Percentiles rank a stretch among this genome's conserved stretches.
phyloP scores from a whole-genome alignment of 345 rosid genomes.

The Iberis pinnata region DNA sequence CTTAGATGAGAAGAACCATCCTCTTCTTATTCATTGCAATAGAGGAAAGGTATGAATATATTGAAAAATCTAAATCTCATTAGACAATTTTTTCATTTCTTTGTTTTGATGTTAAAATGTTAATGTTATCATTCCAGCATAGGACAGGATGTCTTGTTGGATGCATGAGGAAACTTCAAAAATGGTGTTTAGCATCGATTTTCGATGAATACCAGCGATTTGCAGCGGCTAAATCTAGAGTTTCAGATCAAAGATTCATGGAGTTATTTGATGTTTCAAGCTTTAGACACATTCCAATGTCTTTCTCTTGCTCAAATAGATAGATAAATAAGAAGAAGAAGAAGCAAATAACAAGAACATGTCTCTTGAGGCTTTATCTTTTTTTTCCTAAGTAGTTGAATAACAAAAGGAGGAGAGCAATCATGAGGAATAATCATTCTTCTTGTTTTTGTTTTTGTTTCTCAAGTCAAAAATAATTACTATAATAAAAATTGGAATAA shows the following conservation, averaged over 20 bases:
- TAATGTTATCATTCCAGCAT: constrained; percentile 47
- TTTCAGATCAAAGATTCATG: constrained; percentile 87
- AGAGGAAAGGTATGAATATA: constrained; percentile 69
- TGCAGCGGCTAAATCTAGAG: constrained; percentile 93
- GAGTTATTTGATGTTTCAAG: constrained; percentile 73
- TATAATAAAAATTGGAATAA: too few species aligned
- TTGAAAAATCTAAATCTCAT: neutral
- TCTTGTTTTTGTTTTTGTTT: too few species aligned
- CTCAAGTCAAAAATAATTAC: too few species aligned
- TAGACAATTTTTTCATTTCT: too few species aligned
- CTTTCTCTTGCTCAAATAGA: constrained; percentile 61
- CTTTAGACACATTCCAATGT: constrained; percentile 57
- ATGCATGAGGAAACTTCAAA: constrained; percentile 84
- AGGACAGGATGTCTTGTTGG: constrained; percentile 95
- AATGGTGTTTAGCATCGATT: constrained; percentile 79
- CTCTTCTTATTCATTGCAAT: constrained; percentile 83
- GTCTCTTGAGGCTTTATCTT: too few species aligned
- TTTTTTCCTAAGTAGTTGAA: too few species aligned
- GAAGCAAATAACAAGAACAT: neutral
- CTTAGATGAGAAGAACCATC: constrained; percentile 87
- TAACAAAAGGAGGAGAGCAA: too few species aligned
- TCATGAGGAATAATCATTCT: too few species aligned
- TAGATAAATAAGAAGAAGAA: constrained; percentile 27
- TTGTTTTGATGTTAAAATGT: neutral
- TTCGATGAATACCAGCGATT: constrained; percentile 84